Conservation (phyloP, 768 basidiomycete species). For the Boletus pseudo-olivaceus region DNA sequence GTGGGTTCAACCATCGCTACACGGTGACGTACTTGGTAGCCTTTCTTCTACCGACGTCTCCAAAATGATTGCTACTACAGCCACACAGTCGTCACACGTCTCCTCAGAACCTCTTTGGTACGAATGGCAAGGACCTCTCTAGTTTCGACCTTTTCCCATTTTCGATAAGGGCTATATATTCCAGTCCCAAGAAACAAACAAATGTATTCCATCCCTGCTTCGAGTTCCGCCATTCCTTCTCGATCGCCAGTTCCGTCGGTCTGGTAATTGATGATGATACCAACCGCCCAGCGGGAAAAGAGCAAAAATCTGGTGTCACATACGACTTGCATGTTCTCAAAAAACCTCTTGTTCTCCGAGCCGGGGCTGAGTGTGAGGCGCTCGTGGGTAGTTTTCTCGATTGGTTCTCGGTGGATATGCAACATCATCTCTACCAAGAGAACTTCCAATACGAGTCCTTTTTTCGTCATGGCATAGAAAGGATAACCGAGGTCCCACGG, state of each 20-base stretch:
- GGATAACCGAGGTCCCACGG: slow-evolving; percentile 16
- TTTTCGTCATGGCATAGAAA: slow-evolving; percentile 24
- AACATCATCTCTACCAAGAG: slow-evolving; percentile 25
- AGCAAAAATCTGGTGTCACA: slow-evolving; percentile 20
- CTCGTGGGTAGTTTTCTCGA: slow-evolving; percentile 10
- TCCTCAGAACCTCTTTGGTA: slow-evolving; percentile 16
- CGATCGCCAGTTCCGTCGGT: slow-evolving; percentile 15
- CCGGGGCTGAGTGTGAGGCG: slow-evolving; percentile 13
- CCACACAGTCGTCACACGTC: slow-evolving; percentile 12
- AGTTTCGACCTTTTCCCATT: slow-evolving; percentile 22
- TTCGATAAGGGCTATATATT: slow-evolving; percentile 16
- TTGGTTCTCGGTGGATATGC: slow-evolving; percentile 11
- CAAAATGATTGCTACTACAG: slow-evolving; percentile 12
- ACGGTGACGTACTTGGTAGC: no score
- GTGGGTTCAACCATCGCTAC: no score
- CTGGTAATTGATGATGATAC: slow-evolving; percentile 24
- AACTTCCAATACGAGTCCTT: slow-evolving; percentile 18
- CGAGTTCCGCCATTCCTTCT: slow-evolving; percentile 12
- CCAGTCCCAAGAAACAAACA: slow-evolving; percentile 23
- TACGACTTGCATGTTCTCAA: slow-evolving; percentile 10
- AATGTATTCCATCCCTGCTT: slow-evolving; percentile 13
- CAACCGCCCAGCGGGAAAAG: slow-evolving; percentile 24
- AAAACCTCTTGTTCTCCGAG: slow-evolving; percentile 11
- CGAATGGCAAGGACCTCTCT: slow-evolving; percentile 15
- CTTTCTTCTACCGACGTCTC: no score